Evolutionary conservation across 345 rosid species (phyloP).

Genomic region (Cardamine resedifolia): DNA sequence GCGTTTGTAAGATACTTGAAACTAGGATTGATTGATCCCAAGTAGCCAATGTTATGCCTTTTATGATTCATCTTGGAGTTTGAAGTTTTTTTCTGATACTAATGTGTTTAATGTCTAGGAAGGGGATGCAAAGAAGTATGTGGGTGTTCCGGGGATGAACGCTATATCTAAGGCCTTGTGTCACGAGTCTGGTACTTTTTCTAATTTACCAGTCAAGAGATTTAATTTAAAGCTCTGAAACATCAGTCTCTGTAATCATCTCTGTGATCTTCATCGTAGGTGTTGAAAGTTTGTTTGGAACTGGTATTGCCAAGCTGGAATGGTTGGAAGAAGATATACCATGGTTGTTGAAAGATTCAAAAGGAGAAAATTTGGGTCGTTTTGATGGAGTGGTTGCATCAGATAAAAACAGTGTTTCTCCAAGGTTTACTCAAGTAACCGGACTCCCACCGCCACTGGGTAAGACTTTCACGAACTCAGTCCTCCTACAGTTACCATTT

Average conservation of each 20-base stretch:
- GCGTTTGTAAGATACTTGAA: neutral
- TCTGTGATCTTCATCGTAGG: conserved; percentile 44
- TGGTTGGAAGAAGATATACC: conserved; percentile 61
- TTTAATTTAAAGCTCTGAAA: conserved; percentile 1
- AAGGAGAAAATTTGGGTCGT: conserved; percentile 58
- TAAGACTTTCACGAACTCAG: conserved; percentile 23
- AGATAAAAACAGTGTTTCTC: conserved; percentile 64
- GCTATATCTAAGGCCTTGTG: conserved; percentile 68
- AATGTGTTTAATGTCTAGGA: conserved; percentile 45
- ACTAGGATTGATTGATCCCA: neutral
- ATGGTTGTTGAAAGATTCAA: conserved; percentile 65
- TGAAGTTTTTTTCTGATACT: neutral
- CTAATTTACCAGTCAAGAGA: neutral
- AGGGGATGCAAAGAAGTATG: conserved; percentile 57
- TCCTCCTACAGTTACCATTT: conserved; percentile 5
- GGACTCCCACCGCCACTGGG: conserved; percentile 75
- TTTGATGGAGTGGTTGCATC: conserved; percentile 68
- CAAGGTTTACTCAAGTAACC: conserved; percentile 56
- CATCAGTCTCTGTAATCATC: neutral
- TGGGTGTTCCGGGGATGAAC: conserved; percentile 87
- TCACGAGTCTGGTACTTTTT: conserved; percentile 53
- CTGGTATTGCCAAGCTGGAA: conserved; percentile 61
- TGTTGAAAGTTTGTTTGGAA: conserved; percentile 62
- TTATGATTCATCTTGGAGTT: neutral
- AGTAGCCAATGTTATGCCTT: neutral